A percentile compares a stretch with the other conserved stretches of the same genome.
Evolutionary conservation across 2,329 filamentous ascomycete species (phyloP).

Genomic region (Monosporascus ibericus): DNA sequence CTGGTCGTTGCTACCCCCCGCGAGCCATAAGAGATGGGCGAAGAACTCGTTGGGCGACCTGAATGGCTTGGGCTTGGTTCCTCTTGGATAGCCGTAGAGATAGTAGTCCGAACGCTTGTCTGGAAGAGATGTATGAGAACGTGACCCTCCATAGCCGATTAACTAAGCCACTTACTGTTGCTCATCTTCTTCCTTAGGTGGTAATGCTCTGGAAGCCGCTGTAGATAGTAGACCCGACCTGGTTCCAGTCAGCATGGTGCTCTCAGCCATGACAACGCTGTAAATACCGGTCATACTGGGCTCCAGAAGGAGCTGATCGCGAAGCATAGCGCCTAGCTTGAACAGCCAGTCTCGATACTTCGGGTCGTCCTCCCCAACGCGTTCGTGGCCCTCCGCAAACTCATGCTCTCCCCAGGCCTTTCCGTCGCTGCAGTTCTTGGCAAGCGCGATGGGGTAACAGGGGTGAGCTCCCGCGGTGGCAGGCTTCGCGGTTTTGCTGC

Average conservation of each 20-base stretch:
- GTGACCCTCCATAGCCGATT: background rate
- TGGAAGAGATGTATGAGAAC: background rate
- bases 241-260: background rate
- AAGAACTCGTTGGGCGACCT: slow-evolving; percentile 9
- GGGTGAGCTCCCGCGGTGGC: background rate
- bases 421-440: slow-evolving; percentile 5
- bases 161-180: background rate
- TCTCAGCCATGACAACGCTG: background rate
- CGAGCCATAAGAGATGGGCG: slow-evolving; percentile 9
- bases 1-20: slow-evolving; percentile 4
- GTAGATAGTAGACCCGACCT: slow-evolving; percentile 6
- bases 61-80: slow-evolving; percentile 5
- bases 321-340: slow-evolving; percentile 7
- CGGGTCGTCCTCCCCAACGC: slow-evolving; percentile 2
- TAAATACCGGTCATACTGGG: slow-evolving; percentile 1
- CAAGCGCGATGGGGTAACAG: slow-evolving; percentile 1
- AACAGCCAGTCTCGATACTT: slow-evolving; percentile 3
- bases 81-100: slow-evolving; percentile 11
- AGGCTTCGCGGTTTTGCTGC: no score
- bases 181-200: slow-evolving; percentile 7
- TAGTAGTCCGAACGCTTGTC: slow-evolving; percentile 6
- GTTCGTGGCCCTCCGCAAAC: slow-evolving; percentile 1
- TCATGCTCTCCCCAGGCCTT: slow-evolving; percentile 6
- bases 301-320: slow-evolving; percentile 6
- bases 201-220: slow-evolving; percentile 6